Percentiles rank a stretch among this genome's conserved stretches.
Evolutionary conservation across 2,329 filamentous ascomycete species (phyloP).

Genomic region (Talaromyces amestolkiae): DNA sequence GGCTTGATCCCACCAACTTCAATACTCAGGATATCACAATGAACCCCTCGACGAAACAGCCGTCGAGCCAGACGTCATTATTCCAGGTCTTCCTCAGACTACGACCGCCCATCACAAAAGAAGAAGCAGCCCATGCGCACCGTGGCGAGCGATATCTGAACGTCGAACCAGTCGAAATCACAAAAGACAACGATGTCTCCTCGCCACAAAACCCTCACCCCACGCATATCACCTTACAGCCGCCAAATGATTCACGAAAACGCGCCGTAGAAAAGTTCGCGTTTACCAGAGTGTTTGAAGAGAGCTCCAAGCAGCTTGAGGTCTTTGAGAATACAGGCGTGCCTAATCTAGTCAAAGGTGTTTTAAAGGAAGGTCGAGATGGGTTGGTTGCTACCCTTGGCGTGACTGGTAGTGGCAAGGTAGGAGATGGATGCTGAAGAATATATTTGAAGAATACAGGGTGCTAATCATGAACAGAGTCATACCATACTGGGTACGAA

Average conservation of each 20-base stretch:
- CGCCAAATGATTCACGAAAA: conserved; percentile 77
- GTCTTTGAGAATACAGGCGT: conserved; percentile 80
- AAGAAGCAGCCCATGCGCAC: conserved; percentile 33
- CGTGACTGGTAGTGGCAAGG: conserved; percentile 95
- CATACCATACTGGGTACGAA: conserved; percentile 93
- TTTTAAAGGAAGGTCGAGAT: conserved; percentile 80
- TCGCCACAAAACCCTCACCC: conserved; percentile 38
- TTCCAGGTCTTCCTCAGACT: conserved; percentile 92
- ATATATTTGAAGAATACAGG: neutral
- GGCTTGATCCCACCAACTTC: neutral
- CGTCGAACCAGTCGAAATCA: conserved; percentile 60
- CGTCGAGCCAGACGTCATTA: conserved; percentile 55
- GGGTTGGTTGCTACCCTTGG: conserved; percentile 87
- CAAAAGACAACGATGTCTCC: conserved; percentile 37
- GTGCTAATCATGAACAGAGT: conserved; percentile 56
- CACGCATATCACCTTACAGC: conserved; percentile 73
- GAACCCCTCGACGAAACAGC: conserved; percentile 44
- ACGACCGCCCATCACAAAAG: conserved; percentile 59
- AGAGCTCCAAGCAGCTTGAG: conserved; percentile 78
- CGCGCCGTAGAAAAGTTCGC: conserved; percentile 89
- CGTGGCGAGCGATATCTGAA: conserved; percentile 67
- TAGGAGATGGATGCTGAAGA: conserved; percentile 38
- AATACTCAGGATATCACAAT: conserved; percentile 25
- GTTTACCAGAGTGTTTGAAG: conserved; percentile 91
- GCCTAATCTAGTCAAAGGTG: conserved; percentile 72